Conservation (phyloP, 1,284 basidiomycete genomes). For the Tilletiaria anomala region DNA sequence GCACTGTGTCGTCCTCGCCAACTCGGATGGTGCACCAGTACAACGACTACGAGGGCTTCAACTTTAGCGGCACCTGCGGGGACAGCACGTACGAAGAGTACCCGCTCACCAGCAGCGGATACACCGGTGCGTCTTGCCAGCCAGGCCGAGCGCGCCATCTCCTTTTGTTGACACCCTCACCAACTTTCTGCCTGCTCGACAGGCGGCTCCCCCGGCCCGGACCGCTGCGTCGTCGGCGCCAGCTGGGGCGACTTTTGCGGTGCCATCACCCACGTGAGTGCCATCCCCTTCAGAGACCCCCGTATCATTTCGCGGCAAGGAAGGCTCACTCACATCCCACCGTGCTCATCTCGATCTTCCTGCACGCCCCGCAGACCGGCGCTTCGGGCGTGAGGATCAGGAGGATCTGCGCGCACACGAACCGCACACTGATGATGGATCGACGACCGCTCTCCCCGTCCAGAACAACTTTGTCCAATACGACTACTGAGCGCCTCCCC, state of each 20-base stretch:
- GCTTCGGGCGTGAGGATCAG: too few species aligned
- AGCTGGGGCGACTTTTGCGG: constrained; percentile 15
- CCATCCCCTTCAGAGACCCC: too few species aligned
- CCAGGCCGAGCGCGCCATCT: neutral
- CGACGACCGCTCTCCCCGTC: too few species aligned
- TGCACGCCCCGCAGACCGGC: too few species aligned
- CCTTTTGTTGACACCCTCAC: constrained; percentile 4
- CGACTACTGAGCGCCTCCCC: too few species aligned
- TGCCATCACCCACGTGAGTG: neutral
- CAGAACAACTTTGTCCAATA: too few species aligned
- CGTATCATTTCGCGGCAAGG: too few species aligned
- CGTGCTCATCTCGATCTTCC: too few species aligned
- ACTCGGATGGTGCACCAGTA: constrained; percentile 11
- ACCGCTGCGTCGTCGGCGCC: constrained; percentile 18
- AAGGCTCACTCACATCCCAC: too few species aligned
- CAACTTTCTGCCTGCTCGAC: constrained; percentile 14
- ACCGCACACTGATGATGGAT: too few species aligned
- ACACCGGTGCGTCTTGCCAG: too few species aligned
- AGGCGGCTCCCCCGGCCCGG: constrained; percentile 22
- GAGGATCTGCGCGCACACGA: too few species aligned
- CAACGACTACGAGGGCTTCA: constrained; percentile 19
- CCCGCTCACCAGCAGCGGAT: neutral
- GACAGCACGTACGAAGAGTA: constrained; percentile 11
- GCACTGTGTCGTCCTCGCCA: constrained; percentile 15
- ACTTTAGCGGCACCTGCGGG: constrained; percentile 20